Evolutionary conservation across 441 rosid genomes (phyloP), one percentile per base, ranked within the genome.

Genomic region (Adansonia gregorii): DNA sequence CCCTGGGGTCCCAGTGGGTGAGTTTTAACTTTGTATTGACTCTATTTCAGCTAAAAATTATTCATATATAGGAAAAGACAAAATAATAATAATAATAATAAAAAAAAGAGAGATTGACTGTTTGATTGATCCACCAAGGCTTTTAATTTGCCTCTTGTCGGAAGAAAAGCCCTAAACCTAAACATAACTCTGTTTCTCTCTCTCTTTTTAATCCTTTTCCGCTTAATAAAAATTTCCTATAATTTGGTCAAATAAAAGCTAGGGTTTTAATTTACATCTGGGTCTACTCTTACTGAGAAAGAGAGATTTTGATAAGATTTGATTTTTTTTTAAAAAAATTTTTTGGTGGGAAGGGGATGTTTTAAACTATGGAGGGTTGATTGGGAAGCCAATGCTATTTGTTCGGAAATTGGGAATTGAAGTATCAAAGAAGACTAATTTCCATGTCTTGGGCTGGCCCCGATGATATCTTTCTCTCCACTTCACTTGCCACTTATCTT

Each of bases 391-490:
- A 85, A 86, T 88, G 89, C 86, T 72, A 82, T 82, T 83, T 17
- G 79, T 77, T 72, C 70, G 75, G 73, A 74, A 69, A 69, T 66
- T 78, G 74, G 79, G 68, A 80, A 71, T 66, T 31, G 70, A 39
- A 59, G 75, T 43, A 39, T 31, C 27, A 60, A 54, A 56, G 67
- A 77, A 67, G 74, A 77, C 70, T 77, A 74, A 73, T 73, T 84
- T 80, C 89, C 72, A 91, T 93, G 97, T 90, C 97, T 84, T 93
- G 96, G 94, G 91, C 91, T 79, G 89, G 92, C 76, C 93, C 93
- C 73, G 96, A 91, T 67, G 98, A 93, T 88, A 81, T 90, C 78
- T 88, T 85, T 83, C 90, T 91, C 81, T 89, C 98, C 74, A 90
- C 94, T 82, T 93, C 98, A 22, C 96, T 93, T 68, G 98, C 97